Evolutionary conservation across 768 basidiomycete genomes (phyloP).

Genomic region (Stropharia rugosoannulata): DNA sequence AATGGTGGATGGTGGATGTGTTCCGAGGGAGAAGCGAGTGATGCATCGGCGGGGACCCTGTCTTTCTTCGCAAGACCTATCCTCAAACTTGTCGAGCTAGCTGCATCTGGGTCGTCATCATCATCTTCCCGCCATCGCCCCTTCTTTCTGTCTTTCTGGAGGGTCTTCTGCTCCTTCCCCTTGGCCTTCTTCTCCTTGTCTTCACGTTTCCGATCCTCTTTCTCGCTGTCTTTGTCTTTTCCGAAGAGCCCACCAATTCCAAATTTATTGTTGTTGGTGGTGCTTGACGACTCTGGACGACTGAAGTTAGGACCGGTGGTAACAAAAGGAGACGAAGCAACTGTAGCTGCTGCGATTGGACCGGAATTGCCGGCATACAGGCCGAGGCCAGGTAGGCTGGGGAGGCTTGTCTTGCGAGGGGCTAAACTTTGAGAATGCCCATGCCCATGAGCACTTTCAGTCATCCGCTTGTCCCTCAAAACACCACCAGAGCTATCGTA

Average conservation of each 20-base stretch:
- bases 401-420: constrained; percentile 11
- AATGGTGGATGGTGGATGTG: not conserved
- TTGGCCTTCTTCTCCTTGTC: constrained; percentile 37
- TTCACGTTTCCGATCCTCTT: constrained; percentile 11
- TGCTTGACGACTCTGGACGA: not conserved
- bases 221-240: constrained; percentile 8
- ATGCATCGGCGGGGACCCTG: not conserved
- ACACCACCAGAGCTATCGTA: not conserved
- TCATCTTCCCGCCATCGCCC: constrained; percentile 26
- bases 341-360: not conserved
- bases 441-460: not conserved
- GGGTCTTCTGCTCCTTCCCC: constrained; percentile 10
- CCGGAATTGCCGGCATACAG: not conserved
- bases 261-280: constrained; percentile 6
- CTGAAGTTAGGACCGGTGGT: not conserved
- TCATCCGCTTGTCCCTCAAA: not conserved
- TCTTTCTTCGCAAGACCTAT: constrained; percentile 7
- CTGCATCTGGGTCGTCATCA: constrained; percentile 8
- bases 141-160: constrained; percentile 13
- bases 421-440: not conserved
- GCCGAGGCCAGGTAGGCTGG: constrained; percentile 2
- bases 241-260: constrained; percentile 13
- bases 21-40: not conserved
- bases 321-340: not conserved
- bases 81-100: constrained; percentile 12